phyloP scores from a whole-genome alignment of 176 grass and related monocot species.

The Eremochloa ophiuroides region DNA sequence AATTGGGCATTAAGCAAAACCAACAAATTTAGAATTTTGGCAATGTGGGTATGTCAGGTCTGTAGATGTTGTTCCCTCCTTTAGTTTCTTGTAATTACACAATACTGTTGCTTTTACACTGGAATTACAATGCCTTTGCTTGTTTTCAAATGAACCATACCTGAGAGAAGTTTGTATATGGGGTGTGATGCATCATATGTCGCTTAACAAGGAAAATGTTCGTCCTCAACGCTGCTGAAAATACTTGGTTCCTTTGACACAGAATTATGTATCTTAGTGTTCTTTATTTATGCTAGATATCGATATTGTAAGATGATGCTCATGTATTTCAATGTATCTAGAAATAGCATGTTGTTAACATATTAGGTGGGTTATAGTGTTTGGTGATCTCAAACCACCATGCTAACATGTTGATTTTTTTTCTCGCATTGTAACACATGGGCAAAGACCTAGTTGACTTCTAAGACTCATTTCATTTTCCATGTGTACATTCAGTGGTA shows the following conservation, averaged over 20 bases:
- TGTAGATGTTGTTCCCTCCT: slow-evolving; percentile 43
- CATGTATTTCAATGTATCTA: background rate
- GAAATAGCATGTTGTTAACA: background rate
- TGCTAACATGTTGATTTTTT: background rate
- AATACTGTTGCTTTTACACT: slow-evolving; percentile 31
- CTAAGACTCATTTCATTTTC: background rate
- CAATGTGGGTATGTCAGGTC: slow-evolving; percentile 34
- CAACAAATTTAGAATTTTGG: slow-evolving; percentile 37
- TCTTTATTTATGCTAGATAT: background rate
- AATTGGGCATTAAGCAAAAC: slow-evolving; percentile 11
- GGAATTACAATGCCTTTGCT: slow-evolving; percentile 28
- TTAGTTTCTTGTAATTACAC: slow-evolving; percentile 36
- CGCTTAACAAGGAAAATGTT: background rate
- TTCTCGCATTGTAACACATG: background rate
- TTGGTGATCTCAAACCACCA: background rate
- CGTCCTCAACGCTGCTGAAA: background rate
- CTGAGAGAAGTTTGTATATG: background rate
- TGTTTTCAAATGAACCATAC: background rate
- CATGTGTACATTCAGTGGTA: background rate
- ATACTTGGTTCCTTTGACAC: background rate
- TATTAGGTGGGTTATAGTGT: background rate
- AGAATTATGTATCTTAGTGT: background rate
- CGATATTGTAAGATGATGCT: background rate
- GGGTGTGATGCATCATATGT: background rate
- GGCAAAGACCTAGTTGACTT: background rate